Evolutionary conservation across 371 early-diverging fungal species (phyloP).

Genomic region (Mortierella sp.): DNA sequence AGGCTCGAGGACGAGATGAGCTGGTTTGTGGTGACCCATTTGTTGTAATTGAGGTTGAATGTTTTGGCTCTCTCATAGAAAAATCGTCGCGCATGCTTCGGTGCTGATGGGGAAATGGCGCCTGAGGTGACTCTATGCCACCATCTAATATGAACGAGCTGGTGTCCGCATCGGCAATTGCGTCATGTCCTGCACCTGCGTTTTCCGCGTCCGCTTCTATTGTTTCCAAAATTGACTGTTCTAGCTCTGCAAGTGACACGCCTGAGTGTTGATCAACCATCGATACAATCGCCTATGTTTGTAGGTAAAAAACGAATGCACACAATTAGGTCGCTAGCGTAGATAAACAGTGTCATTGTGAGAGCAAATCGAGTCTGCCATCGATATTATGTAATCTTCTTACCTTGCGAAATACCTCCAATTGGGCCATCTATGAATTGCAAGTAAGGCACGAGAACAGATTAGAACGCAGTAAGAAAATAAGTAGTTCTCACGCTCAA

Average conservation of each 20-base stretch:
- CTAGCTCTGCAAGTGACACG: slow-evolving; percentile 38
- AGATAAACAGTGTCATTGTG: not conserved
- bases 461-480: not conserved
- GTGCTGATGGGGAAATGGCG: not conserved
- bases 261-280: slow-evolving; percentile 59
- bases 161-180: slow-evolving; percentile 44
- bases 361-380: not conserved
- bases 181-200: slow-evolving; percentile 20
- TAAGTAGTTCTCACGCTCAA: not conserved
- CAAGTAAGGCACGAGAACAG: not conserved
- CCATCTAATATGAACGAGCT: slow-evolving; percentile 54
- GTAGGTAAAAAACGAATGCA: not conserved
- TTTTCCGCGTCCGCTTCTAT: slow-evolving; percentile 53
- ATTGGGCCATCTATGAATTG: slow-evolving; percentile 44
- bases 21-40: slow-evolving; percentile 14
- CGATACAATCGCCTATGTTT: slow-evolving; percentile 47
- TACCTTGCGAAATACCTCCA: slow-evolving; percentile 54
- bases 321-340: not conserved
- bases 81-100: slow-evolving; percentile 9
- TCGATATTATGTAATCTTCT: slow-evolving; percentile 5
- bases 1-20: slow-evolving; percentile 41
- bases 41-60: not conserved
- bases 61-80: slow-evolving; percentile 2
- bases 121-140: slow-evolving; percentile 15
- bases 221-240: slow-evolving; percentile 52